These are phyloP conservation scores for Fonsecaea erecta DNA, from an alignment of 2,329 filamentous ascomycete species.

Conservation along the genomic window DNA sequence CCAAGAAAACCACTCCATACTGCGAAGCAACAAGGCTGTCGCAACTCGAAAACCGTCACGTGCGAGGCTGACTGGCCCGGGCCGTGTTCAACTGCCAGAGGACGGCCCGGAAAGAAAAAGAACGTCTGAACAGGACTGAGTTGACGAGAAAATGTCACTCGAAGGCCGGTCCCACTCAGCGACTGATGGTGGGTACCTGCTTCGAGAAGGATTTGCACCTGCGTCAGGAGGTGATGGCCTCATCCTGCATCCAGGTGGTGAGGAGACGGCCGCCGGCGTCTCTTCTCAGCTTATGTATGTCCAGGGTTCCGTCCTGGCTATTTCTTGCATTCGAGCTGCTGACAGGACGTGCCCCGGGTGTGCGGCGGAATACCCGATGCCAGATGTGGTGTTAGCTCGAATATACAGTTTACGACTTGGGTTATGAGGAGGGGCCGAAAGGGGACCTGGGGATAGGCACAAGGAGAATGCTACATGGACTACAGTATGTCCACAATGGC, in stretches of 20 bases:
- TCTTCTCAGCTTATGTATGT: slow-evolving; percentile 16
- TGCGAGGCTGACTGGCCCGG: neutral
- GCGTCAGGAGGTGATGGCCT: slow-evolving; percentile 14
- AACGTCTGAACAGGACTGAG: neutral
- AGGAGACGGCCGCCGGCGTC: slow-evolving; percentile 3
- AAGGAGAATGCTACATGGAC: neutral
- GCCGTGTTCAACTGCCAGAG: neutral
- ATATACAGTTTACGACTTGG: neutral
- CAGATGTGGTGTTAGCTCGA: neutral
- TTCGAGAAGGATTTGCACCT: slow-evolving; percentile 19
- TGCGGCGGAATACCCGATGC: neutral
- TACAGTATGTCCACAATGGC: neutral
- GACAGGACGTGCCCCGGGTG: neutral
- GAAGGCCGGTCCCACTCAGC: neutral
- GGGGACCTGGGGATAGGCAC: neutral
- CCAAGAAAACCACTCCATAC: neutral
- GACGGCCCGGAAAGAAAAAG: neutral
- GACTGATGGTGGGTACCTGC: slow-evolving; percentile 20
- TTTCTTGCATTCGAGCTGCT: neutral
- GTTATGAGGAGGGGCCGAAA: neutral
- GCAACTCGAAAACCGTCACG: neutral
- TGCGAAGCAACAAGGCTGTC: neutral
- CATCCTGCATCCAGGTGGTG: neutral
- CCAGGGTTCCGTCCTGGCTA: neutral
- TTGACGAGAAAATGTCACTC: neutral